Conservation (phyloP, 2,329 filamentous ascomycete species). For the Apiospora phragmitis region DNA sequence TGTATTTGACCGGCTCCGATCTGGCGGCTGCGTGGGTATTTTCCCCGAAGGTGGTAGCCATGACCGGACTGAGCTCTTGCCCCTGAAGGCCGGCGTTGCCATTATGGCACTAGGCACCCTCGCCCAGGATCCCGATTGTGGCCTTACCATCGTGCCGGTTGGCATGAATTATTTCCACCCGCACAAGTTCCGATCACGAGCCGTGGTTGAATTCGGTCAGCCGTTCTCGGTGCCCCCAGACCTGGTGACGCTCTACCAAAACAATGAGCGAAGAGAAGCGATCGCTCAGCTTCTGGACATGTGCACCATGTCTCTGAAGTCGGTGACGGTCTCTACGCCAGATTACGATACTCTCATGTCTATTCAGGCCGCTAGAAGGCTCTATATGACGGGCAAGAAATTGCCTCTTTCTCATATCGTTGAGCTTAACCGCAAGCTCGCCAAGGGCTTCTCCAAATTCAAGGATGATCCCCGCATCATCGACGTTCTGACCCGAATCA, state of each 20-base stretch:
- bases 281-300: constrained; percentile 83
- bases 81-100: constrained; percentile 92
- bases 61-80: constrained; percentile 86
- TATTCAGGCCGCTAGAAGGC: constrained; percentile 87
- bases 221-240: constrained; percentile 83
- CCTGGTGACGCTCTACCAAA: constrained; percentile 82
- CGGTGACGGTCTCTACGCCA: constrained; percentile 88
- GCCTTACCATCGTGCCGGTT: constrained; percentile 90
- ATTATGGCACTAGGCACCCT: constrained; percentile 96
- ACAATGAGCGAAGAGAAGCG: constrained; percentile 80
- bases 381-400: constrained; percentile 95
- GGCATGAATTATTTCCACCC: constrained; percentile 99
- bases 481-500: constrained; percentile 71
- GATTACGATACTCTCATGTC: constrained; percentile 97
- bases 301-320: constrained; percentile 79
- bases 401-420: constrained; percentile 89
- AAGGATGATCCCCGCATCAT: constrained; percentile 87
- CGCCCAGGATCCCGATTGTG: constrained; percentile 81
- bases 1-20: constrained; percentile 80
- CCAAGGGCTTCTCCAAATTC: constrained; percentile 89
- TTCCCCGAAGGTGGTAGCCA: constrained; percentile 97
- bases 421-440: constrained; percentile 87
- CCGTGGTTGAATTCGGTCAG: constrained; percentile 91
- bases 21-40: constrained; percentile 89
- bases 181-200: constrained; percentile 95